Evolutionary conservation across 1,284 basidiomycete species (phyloP).

Genomic region (Microbotryomycetes sp.): DNA sequence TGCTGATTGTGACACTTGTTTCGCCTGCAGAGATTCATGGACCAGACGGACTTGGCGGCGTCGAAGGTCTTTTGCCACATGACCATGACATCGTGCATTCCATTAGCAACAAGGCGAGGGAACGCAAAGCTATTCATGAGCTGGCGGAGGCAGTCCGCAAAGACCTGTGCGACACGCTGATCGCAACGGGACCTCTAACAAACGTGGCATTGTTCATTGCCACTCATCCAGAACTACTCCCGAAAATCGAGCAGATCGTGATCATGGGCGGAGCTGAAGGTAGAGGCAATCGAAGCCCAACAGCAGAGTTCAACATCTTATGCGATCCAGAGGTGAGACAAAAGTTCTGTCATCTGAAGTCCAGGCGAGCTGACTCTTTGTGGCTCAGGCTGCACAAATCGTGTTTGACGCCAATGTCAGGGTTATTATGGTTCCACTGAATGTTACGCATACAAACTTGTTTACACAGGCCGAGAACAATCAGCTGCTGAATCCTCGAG

Average conservation of each 20-base stretch:
- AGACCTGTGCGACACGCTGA: slow-evolving; percentile 40
- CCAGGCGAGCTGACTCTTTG: no score
- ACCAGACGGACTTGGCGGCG: slow-evolving; percentile 67
- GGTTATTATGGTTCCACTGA: slow-evolving; percentile 66
- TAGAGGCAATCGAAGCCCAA: slow-evolving; percentile 64
- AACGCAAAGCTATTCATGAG: slow-evolving; percentile 54
- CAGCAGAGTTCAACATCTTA: slow-evolving; percentile 67
- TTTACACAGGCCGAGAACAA: slow-evolving; percentile 52
- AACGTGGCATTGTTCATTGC: slow-evolving; percentile 70
- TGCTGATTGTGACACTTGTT: slow-evolving; percentile 40
- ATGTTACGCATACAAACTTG: slow-evolving; percentile 74
- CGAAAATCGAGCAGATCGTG: slow-evolving; percentile 64
- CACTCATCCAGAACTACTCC: slow-evolving; percentile 62
- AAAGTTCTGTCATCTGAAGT: slow-evolving; percentile 3
- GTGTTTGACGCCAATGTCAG: slow-evolving; percentile 52
- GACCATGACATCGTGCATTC: not conserved
- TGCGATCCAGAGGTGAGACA: slow-evolving; percentile 63
- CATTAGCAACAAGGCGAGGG: slow-evolving; percentile 34
- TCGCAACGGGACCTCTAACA: slow-evolving; percentile 75
- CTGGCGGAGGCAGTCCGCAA: slow-evolving; percentile 54
- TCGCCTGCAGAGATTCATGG: slow-evolving; percentile 71
- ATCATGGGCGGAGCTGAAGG: slow-evolving; percentile 85
- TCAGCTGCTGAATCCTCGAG: slow-evolving; percentile 50
- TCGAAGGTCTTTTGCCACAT: slow-evolving; percentile 55
- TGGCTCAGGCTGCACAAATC: slow-evolving; percentile 73